A percentile compares a stretch with the other conserved stretches of the same genome.
phyloP scores from a whole-genome alignment of 75 land plant species.

The Pinus tabuliformis region DNA sequence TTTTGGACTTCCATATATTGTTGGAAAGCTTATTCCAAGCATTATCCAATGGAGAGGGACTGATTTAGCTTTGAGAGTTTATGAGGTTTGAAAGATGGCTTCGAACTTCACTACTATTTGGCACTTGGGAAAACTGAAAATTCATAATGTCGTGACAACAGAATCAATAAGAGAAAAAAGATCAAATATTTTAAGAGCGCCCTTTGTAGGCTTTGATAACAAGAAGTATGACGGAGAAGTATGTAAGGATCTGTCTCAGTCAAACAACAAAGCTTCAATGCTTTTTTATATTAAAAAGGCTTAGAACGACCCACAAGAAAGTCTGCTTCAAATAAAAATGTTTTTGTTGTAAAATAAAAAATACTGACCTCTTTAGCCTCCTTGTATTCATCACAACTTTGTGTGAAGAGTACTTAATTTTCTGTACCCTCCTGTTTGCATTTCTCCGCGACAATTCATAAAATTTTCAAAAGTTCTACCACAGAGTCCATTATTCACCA shows the following conservation, averaged over 20 bases:
- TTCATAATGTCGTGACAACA: too few relatives aligned
- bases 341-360: too few relatives aligned
- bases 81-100: too few relatives aligned
- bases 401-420: conserved; percentile 68
- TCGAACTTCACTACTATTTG: too few relatives aligned
- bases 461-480: too few relatives aligned
- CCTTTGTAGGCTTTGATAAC: conserved; percentile 21
- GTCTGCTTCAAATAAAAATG: background rate
- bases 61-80: too few relatives aligned
- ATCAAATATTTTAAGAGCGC: conserved; percentile 18
- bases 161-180: conserved; percentile 17
- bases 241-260: background rate
- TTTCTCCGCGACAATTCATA: too few relatives aligned
- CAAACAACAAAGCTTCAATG: background rate
- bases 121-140: too few relatives aligned
- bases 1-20: too few relatives aligned
- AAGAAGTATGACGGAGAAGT: conserved; percentile 9
- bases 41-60: too few relatives aligned
- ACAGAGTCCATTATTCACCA: too few relatives aligned
- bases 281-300: background rate
- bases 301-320: background rate
- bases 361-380: conserved; percentile 64
- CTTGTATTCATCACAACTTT: conserved; percentile 75
- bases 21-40: too few relatives aligned
- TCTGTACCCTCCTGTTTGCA: background rate